Evolutionary conservation across 1,284 basidiomycete genomes (phyloP).

Genomic region (Cutaneotrichosporon sp.): DNA sequence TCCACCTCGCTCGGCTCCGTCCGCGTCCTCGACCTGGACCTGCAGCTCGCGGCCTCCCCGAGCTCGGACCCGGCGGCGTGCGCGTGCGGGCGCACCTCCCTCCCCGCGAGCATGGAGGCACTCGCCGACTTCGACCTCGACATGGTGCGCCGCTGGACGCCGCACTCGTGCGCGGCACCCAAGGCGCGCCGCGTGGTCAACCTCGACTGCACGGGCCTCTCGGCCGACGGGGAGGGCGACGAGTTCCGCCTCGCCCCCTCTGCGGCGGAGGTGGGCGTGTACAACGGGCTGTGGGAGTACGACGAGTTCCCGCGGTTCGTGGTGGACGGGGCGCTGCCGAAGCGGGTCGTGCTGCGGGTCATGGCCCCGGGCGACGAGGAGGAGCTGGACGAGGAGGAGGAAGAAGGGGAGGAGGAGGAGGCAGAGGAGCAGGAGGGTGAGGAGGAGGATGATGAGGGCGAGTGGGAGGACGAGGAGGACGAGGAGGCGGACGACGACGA

Average conservation of each 20-base stretch:
- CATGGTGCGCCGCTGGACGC: constrained; percentile 7
- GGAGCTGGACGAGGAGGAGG: neutral
- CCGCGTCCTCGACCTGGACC: constrained; percentile 3
- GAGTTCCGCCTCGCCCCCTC: neutral
- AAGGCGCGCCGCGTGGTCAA: neutral
- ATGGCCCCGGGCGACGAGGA: constrained; percentile 6
- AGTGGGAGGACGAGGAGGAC: neutral
- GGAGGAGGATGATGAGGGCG: neutral
- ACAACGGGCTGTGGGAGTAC: constrained; percentile 2
- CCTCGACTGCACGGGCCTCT: constrained; percentile 2
- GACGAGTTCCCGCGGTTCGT: constrained; percentile 9
- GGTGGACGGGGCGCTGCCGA: neutral
- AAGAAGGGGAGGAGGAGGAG: neutral
- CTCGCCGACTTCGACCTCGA: neutral
- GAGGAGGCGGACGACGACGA: neutral
- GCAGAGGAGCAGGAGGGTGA: neutral
- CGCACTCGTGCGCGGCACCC: neutral
- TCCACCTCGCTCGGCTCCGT: neutral
- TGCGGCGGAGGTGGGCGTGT: neutral
- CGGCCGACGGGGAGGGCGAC: neutral
- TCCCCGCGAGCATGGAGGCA: neutral
- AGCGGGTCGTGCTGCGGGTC: neutral
- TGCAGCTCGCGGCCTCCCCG: neutral
- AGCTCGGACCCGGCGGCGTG: neutral
- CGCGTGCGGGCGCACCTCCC: neutral